Conservation (phyloP, 305 asterid species). For the Withania somnifera region DNA sequence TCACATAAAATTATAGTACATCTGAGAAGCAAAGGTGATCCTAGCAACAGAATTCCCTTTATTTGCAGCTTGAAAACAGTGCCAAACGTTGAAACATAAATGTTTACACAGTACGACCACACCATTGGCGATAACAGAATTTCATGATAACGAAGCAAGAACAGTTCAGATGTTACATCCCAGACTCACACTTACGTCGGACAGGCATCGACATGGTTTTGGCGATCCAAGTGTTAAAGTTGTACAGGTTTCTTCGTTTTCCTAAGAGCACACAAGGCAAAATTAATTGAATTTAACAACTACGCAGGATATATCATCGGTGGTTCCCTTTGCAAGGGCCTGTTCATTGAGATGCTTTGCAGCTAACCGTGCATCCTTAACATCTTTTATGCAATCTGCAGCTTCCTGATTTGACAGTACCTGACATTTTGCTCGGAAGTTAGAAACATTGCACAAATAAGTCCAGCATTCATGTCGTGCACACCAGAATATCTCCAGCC, state of each 20-base stretch:
- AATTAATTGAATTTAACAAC: slow-evolving; percentile 55
- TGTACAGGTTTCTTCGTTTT: not conserved
- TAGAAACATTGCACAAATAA: not conserved
- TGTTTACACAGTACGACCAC: not conserved
- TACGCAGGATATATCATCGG: slow-evolving; percentile 67
- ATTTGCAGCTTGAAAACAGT: not conserved
- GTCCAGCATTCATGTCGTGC: not conserved
- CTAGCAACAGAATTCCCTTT: not conserved
- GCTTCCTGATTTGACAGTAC: slow-evolving; percentile 93
- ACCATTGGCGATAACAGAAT: not conserved
- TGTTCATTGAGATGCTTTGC: slow-evolving; percentile 59
- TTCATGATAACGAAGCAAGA: not conserved
- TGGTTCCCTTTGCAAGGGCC: slow-evolving; percentile 61
- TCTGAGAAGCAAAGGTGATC: not conserved
- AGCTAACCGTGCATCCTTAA: slow-evolving; percentile 55
- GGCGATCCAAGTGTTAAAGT: not conserved
- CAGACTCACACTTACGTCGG: not conserved
- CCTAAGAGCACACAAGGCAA: not conserved
- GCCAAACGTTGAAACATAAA: not conserved
- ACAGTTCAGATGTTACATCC: not conserved
- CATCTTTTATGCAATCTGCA: slow-evolving; percentile 47
- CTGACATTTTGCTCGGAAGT: slow-evolving; percentile 15
- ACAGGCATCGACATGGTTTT: not conserved
- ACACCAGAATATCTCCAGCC: not conserved
- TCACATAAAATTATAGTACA: not conserved